Base-by-base conservation (phyloP, 768 basidiomycete genomes). In the Pluteus cervinus region DNA sequence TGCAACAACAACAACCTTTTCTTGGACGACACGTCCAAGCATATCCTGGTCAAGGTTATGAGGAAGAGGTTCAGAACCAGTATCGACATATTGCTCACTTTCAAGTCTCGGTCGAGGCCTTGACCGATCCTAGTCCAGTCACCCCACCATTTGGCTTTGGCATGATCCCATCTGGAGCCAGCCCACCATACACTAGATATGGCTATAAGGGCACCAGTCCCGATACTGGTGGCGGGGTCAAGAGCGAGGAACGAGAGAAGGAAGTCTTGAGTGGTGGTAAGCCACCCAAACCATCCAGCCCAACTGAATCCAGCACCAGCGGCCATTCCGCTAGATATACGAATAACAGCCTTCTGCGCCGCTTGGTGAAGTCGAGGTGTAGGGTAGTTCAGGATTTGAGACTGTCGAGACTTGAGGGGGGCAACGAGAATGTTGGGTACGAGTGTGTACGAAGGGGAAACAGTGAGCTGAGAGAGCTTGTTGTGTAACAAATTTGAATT, bases 101-200 rank as follows among this genome's bases (percentile, higher is more conserved):
- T 65, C 15, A 86, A 56, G 56, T 87, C 83, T 30, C 83, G 65
- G 31, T 70, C 66, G 24, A 85, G 61, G 0, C 85, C 80, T 33
- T 77, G 65, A 5, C 74, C 71, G 3, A 85, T 64, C 33, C 85
- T 65, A 14, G 49, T 51, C 67, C 76, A 81, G 52, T 86, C 83
- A 37, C 72, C 67, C 73, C 73, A 71, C 83, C 84, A 89, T 42
- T 60, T 62, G 39, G 57, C 61, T 54, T 82, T 81, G 3, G 76
- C 75, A 45, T 66, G 73, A 40, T 86, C 81, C 82, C 84, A 88
- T 41, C 63, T 65, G 9, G 75, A 71, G 4, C 81, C 64, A 2
- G 71, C 73, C 79, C 80, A 84, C 28, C 82, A 62, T 28, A 84
- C 42, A 31, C 76, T 70, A 3, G 57, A 47, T 5, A 71, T 52